phyloP scores from a whole-genome alignment of 106 monocot genomes.

The Apostasia shenzhenica region DNA sequence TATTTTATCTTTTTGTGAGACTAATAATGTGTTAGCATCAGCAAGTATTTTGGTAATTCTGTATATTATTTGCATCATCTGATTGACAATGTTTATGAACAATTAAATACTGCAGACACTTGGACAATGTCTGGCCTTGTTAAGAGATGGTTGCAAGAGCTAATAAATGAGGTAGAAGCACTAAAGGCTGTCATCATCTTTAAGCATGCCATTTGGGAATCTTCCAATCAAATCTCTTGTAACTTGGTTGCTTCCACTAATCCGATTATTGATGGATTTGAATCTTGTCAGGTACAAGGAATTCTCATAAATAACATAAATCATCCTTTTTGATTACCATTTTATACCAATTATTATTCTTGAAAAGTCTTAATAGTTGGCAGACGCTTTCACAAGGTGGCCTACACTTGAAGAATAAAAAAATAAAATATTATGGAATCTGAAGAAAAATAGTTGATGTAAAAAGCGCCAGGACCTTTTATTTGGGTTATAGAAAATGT shows the following conservation, averaged over 20 bases:
- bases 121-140: slow-evolving; percentile 49
- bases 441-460: too few relatives aligned
- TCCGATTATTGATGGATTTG: slow-evolving; percentile 57
- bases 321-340: too few relatives aligned
- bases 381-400: too few relatives aligned
- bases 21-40: too few relatives aligned
- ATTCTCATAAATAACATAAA: background rate
- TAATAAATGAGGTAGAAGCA: slow-evolving; percentile 37
- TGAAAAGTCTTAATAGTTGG: too few relatives aligned
- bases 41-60: too few relatives aligned
- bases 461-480: too few relatives aligned
- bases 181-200: slow-evolving; percentile 49
- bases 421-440: too few relatives aligned
- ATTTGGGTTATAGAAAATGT: too few relatives aligned
- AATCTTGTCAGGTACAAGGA: slow-evolving; percentile 56
- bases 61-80: background rate
- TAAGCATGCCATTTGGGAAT: slow-evolving; percentile 33
- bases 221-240: slow-evolving; percentile 55
- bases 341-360: too few relatives aligned
- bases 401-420: too few relatives aligned
- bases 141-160: slow-evolving; percentile 72
- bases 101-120: slow-evolving; percentile 32
- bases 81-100: background rate
- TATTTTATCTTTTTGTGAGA: too few relatives aligned
- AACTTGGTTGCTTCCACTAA: slow-evolving; percentile 40